phyloP scores from a whole-genome alignment of 208 protist species.

The Leishmania gerbilli region DNA sequence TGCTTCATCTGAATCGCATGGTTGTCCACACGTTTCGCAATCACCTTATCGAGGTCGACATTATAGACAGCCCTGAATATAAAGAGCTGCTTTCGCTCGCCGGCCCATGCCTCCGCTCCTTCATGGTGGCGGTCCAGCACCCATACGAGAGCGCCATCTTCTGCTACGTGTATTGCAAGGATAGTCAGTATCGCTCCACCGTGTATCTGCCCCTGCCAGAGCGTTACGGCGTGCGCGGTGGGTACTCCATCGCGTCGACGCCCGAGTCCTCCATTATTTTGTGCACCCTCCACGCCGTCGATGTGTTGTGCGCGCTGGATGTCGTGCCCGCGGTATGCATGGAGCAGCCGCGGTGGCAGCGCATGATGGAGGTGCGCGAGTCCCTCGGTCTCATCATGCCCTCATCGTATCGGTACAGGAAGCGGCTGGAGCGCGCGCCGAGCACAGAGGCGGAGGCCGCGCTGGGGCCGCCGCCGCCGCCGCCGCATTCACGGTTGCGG shows the following conservation, averaged over 20 bases:
- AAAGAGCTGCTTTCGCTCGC: constrained; percentile 43
- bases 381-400: constrained; percentile 52
- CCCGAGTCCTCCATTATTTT: constrained; percentile 30
- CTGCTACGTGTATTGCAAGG: constrained; percentile 35
- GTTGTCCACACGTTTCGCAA: constrained; percentile 37
- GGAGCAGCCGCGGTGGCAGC: constrained; percentile 35
- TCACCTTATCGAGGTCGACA: constrained; percentile 57
- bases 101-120: constrained; percentile 45
- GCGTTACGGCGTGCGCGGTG: constrained; percentile 64
- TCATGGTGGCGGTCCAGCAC: constrained; percentile 55
- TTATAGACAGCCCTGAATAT: constrained; percentile 33
- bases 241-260: constrained; percentile 51
- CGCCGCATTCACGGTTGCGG: constrained; percentile 25
- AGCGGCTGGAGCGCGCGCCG: neutral
- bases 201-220: constrained; percentile 74
- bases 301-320: constrained; percentile 64
- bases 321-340: constrained; percentile 37
- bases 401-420: constrained; percentile 17
- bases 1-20: constrained; percentile 37
- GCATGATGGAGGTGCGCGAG: constrained; percentile 47
- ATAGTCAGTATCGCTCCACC: constrained; percentile 50
- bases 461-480: constrained; percentile 12
- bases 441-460: neutral
- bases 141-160: constrained; percentile 58
- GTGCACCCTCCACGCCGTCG: constrained; percentile 57